Conservation (phyloP, 441 rosid genomes). For the Arabidopsis lyrata region DNA sequence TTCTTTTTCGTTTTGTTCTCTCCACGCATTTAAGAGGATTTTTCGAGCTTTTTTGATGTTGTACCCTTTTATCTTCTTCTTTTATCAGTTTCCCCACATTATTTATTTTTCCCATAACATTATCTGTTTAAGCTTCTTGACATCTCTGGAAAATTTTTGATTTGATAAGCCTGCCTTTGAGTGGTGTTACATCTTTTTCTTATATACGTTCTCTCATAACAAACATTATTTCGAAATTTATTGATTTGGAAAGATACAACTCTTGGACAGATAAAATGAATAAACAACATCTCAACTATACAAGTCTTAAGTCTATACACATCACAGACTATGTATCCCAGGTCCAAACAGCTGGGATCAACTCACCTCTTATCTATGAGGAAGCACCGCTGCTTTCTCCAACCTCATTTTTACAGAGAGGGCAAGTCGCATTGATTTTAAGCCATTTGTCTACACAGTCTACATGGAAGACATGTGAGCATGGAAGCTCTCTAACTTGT, state of each 20-base stretch:
- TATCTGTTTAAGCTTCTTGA: slow-evolving; percentile 7
- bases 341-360: neutral
- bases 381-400: slow-evolving; percentile 53
- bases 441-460: slow-evolving; percentile 82
- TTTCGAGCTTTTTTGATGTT: slow-evolving; percentile 36
- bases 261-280: slow-evolving; percentile 39
- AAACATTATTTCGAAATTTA: slow-evolving; percentile 18
- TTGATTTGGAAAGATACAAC: slow-evolving; percentile 33
- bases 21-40: slow-evolving; percentile 6
- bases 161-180: neutral
- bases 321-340: slow-evolving; percentile 4
- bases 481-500: slow-evolving; percentile 69
- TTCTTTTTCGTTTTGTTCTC: slow-evolving; percentile 31
- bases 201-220: neutral
- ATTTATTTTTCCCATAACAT: slow-evolving; percentile 9
- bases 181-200: neutral
- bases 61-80: slow-evolving; percentile 8
- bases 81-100: neutral
- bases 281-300: slow-evolving; percentile 33
- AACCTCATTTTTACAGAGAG: slow-evolving; percentile 75
- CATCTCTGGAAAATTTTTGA: slow-evolving; percentile 33
- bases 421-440: slow-evolving; percentile 73
- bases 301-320: slow-evolving; percentile 30
- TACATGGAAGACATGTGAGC: slow-evolving; percentile 73
- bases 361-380: slow-evolving; percentile 27